Conservation (phyloP, 495 filamentous ascomycete species). For the Penicillium salamii region DNA sequence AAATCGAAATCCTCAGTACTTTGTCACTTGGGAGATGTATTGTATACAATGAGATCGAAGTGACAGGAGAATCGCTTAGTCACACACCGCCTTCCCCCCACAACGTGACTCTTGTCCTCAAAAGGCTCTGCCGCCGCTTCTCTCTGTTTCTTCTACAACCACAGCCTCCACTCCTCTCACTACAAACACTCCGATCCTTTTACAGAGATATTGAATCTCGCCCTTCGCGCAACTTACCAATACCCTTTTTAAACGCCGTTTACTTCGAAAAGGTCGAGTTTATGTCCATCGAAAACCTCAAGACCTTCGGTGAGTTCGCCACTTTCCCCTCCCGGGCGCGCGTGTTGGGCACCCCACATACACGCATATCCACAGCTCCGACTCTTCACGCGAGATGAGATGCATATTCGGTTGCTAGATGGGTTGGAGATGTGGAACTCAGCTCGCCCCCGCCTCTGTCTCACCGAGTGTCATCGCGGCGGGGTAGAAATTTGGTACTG, state of each 20-base stretch:
- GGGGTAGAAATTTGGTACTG: slow-evolving; percentile 36
- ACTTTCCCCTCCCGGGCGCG: slow-evolving; percentile 27
- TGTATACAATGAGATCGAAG: neutral
- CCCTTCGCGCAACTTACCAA: slow-evolving; percentile 29
- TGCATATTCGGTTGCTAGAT: neutral
- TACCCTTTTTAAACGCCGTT: slow-evolving; percentile 44
- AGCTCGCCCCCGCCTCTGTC: neutral
- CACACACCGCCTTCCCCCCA: slow-evolving; percentile 42
- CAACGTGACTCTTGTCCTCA: slow-evolving; percentile 33
- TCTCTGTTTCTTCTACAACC: slow-evolving; percentile 27
- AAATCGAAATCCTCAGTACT: neutral
- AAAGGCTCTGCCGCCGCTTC: slow-evolving; percentile 40
- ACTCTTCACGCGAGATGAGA: neutral
- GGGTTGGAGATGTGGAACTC: neutral
- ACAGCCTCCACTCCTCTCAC: slow-evolving; percentile 17
- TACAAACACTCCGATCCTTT: slow-evolving; percentile 19
- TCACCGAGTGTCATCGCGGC: slow-evolving; percentile 19
- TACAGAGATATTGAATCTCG: slow-evolving; percentile 41
- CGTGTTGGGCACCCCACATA: slow-evolving; percentile 3
- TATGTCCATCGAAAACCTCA: slow-evolving; percentile 99
- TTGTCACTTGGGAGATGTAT: too few species aligned
- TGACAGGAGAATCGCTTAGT: slow-evolving; percentile 17
- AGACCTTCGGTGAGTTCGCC: slow-evolving; percentile 86
- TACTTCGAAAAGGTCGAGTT: slow-evolving; percentile 61
- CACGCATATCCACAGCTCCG: neutral